Evolutionary conservation across 495 filamentous ascomycete genomes (phyloP), one percentile per base, ranked within the genome.

Genomic region (Podospora appendiculata): DNA sequence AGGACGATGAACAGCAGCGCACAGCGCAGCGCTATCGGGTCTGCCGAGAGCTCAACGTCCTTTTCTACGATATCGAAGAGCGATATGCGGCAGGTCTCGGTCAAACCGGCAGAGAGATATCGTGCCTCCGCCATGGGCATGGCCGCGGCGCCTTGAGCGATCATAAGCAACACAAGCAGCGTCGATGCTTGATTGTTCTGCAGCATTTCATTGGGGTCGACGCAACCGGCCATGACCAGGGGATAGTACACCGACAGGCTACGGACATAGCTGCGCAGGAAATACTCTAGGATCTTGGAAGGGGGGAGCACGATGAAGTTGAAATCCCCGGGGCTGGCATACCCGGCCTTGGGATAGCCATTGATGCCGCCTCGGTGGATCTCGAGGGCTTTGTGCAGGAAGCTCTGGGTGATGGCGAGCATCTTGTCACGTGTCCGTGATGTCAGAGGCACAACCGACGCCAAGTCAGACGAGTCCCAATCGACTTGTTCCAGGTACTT

Each of bases 31-130:
- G 80, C 71, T 11, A 72, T 74, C 1, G 78, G 78, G 60, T 84
- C 79, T 6, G 78, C 74, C 32, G 74, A 73, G 59, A 84, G 73
- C 58, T 79, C 73, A 47, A 84, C 72, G 50, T 86, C 78, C 55
- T 80, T 83, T 68, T 85, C 82, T 47, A 85, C 80, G 8, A 80
- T 71, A 54, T 84, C 79, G 53, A 83, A 82, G 17, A 86, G 71
- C 1, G 79, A 82, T 51, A 84, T 83, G 47, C 82, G 81, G 56
- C 81, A 84, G 4, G 79, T 81, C 62, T 84, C 81, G 9, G 78
- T 79, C 49, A 86, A 61, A 4, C 81, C 81, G n/a, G 77, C 75
- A 9, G 81, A 80, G 11, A 86, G 70, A 57, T 74, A 73, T 13
- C 79, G 68, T 1, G 79, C 81, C 62, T 84, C 81, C 0, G 75